A percentile compares a stretch with the other conserved stretches of the same genome.
Conservation (phyloP, 2,329 filamentous ascomycete species). For the Pyrenophora tritici-repentis region DNA sequence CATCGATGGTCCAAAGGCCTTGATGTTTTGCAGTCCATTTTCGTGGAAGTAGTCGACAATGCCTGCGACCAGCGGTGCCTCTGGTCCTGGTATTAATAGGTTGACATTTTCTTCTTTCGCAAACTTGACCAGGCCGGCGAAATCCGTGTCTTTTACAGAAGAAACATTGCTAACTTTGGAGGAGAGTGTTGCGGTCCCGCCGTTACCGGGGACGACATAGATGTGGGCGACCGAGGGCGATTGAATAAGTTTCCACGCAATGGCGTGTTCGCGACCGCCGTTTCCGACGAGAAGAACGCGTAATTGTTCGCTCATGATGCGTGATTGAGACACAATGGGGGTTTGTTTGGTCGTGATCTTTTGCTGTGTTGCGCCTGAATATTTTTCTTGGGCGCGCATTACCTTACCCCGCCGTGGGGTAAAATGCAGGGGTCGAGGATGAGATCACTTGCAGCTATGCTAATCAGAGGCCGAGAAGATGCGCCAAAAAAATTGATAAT, state of each 20-base stretch:
- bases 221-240: slow-evolving; percentile 80
- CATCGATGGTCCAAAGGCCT: slow-evolving; percentile 83
- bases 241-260: slow-evolving; percentile 91
- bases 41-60: slow-evolving; percentile 79
- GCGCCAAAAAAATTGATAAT: not conserved
- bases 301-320: slow-evolving; percentile 34
- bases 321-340: not conserved
- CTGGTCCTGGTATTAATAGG: slow-evolving; percentile 86
- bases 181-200: slow-evolving; percentile 66
- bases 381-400: slow-evolving; percentile 23
- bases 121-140: slow-evolving; percentile 74
- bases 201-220: slow-evolving; percentile 74
- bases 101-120: slow-evolving; percentile 75
- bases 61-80: slow-evolving; percentile 90
- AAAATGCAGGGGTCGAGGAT: slow-evolving; percentile 19
- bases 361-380: slow-evolving; percentile 12
- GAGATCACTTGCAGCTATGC: slow-evolving; percentile 26
- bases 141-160: slow-evolving; percentile 74
- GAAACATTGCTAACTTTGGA: slow-evolving; percentile 67
- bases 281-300: slow-evolving; percentile 83
- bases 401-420: slow-evolving; percentile 27
- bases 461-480: not conserved
- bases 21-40: slow-evolving; percentile 59
- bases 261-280: slow-evolving; percentile 90
- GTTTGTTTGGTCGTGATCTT: not conserved